phyloP scores from a whole-genome alignment of 2,329 filamentous ascomycete genomes.

The Colletotrichum tamarilloi region DNA sequence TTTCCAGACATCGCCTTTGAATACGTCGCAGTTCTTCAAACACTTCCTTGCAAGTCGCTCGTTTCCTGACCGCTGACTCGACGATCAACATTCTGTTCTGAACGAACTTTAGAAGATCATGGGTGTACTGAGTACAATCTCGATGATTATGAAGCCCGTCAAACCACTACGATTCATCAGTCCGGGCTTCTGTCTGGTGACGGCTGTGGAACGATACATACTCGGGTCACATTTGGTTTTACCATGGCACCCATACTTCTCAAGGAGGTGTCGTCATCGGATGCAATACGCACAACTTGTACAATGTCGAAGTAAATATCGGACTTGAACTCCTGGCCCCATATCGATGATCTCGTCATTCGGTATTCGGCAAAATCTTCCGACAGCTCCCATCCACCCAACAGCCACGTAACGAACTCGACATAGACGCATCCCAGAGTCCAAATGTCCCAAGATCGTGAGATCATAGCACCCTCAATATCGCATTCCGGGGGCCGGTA shows the following conservation, averaged over 20 bases:
- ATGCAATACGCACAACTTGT: neutral
- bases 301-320: neutral
- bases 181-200: no score
- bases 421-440: neutral
- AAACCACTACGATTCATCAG: no score
- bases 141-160: no score
- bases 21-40: neutral
- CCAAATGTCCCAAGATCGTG: neutral
- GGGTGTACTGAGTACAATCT: no score
- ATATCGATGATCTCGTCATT: neutral
- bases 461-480: neutral
- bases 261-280: no score
- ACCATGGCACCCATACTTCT: no score
- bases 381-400: no score
- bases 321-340: neutral
- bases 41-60: neutral
- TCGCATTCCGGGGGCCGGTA: neutral
- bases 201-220: no score
- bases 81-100: no score
- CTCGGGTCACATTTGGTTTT: no score
- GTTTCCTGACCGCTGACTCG: neutral
- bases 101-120: no score
- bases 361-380: neutral
- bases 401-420: no score
- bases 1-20: neutral